These are phyloP conservation scores for Phaeoacremonium minimum DNA, from an alignment of 2,329 filamentous ascomycete genomes.

Conservation along the genomic window DNA sequence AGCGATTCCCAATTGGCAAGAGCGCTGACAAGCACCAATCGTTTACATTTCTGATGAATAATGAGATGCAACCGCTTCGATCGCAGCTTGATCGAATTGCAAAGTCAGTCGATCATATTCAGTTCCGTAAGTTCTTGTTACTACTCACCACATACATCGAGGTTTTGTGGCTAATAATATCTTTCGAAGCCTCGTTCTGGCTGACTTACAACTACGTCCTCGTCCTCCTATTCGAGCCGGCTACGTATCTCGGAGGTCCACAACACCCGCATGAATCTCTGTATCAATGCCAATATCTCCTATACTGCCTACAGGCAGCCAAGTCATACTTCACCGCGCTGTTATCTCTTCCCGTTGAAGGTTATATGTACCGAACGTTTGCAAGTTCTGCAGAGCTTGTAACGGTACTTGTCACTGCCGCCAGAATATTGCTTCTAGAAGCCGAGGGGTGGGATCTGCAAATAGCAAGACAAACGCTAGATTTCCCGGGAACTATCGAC, in stretches of 20 bases:
- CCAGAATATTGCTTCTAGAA: conserved; percentile 20
- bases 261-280: conserved; percentile 16
- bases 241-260: conserved; percentile 22
- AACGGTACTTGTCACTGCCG: conserved; percentile 19
- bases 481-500: conserved; percentile 15
- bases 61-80: conserved; percentile 24
- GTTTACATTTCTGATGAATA: conserved; percentile 26
- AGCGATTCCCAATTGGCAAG: conserved; percentile 19
- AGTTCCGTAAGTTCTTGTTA: conserved; percentile 13
- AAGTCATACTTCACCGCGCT: conserved; percentile 25
- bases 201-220: conserved; percentile 29
- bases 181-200: conserved; percentile 14
- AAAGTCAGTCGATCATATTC: conserved; percentile 20
- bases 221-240: conserved; percentile 32
- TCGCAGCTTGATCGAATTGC: conserved; percentile 25
- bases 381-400: conserved; percentile 17
- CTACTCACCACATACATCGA: not conserved
- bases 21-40: conserved; percentile 10
- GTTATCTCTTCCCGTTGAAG: conserved; percentile 20
- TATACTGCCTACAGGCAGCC: conserved; percentile 27
- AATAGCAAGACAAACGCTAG: conserved; percentile 14
- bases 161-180: not conserved
- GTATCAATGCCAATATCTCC: conserved; percentile 25
- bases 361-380: conserved; percentile 17
- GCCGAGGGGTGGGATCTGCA: conserved; percentile 19